Base-by-base conservation (phyloP, 805 yeast genomes). In the Myxozyma neotropica region DNA sequence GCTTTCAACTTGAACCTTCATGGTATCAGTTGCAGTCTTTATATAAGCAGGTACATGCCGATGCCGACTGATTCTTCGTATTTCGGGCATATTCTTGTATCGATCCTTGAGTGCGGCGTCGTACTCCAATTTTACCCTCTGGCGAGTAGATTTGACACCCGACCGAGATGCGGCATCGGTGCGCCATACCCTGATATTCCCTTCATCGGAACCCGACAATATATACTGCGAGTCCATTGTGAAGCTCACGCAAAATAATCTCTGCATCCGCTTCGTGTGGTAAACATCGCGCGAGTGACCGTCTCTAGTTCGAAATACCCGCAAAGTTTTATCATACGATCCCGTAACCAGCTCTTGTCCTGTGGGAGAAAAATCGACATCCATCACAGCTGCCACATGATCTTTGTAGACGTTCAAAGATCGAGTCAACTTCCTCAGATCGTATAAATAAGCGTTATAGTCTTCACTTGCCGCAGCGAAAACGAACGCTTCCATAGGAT, bases 261-360 rank as follows among this genome's bases (percentile, higher is more conserved):
- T 86, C 77, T 94, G 99, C 99, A 94, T 94, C 72, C 99, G 83
- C 77, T 90, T 91, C 13, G 99, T 94, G 70, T 94, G 99, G 73
- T 94, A 94, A 45, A 95, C 81, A 70, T 94, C 99, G 63, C 97
- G 81, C 4, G 96, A 88, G 74, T 93, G 98, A 38, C 99, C 98
- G 64, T 87, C 88, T 36, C 81, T 77, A 1, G 84, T 77, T 54
- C 84, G 84, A 75, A 77, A 94, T 19, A 94, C 84, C 67, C 99
- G 81, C 31, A 94, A 82, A 0, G 98, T 90, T 70, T 90, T 88
- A 74, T 94, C 99, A 73, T 93, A 94, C 0, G 97, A 88, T 17
- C 97, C 97, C 1, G 97, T 87, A 4, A 91, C 97, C 35, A 94
- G 77, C 74, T 93, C 98, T 72, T 91, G 91, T 68, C 99, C 99